Evolutionary conservation across 306 rosid species (phyloP).

Genomic region (Pterocarpus macrocarpus): DNA sequence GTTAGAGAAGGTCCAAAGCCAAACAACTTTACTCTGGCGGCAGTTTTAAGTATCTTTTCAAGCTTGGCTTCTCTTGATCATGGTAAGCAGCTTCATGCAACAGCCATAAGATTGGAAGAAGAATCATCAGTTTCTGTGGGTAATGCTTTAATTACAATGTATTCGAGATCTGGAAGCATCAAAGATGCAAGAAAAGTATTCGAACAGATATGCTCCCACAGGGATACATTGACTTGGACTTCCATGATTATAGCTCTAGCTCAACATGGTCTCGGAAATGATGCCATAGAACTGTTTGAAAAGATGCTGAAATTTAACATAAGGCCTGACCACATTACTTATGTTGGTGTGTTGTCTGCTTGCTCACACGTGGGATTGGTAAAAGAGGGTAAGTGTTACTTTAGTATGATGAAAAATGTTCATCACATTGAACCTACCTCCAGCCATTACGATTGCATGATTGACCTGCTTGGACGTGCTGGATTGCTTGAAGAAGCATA

Average conservation of each 20-base stretch:
- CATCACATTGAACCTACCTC: conserved; percentile 80
- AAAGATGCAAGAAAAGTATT: conserved; percentile 72
- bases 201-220: conserved; percentile 51
- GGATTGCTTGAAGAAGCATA: conserved; percentile 90
- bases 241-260: conserved; percentile 91
- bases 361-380: conserved; percentile 87
- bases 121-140: conserved; percentile 75
- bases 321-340: conserved; percentile 87
- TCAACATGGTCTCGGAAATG: conserved; percentile 87
- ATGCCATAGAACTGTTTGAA: conserved; percentile 83
- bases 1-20: conserved; percentile 75
- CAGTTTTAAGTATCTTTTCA: conserved; percentile 76
- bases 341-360: conserved; percentile 87
- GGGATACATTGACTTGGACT: conserved; percentile 79
- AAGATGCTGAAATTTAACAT: conserved; percentile 70
- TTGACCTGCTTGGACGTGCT: conserved; percentile 85
- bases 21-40: conserved; percentile 78
- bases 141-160: conserved; percentile 85
- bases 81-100: conserved; percentile 87
- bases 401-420: conserved; percentile 70
- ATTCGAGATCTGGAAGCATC: conserved; percentile 86
- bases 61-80: conserved; percentile 76
- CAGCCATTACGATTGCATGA: conserved; percentile 87
- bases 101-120: conserved; percentile 71
- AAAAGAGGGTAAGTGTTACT: conserved; percentile 72